Base-by-base conservation (phyloP, 1,139 yeast genomes). In the Spathaspora sp. region DNA sequence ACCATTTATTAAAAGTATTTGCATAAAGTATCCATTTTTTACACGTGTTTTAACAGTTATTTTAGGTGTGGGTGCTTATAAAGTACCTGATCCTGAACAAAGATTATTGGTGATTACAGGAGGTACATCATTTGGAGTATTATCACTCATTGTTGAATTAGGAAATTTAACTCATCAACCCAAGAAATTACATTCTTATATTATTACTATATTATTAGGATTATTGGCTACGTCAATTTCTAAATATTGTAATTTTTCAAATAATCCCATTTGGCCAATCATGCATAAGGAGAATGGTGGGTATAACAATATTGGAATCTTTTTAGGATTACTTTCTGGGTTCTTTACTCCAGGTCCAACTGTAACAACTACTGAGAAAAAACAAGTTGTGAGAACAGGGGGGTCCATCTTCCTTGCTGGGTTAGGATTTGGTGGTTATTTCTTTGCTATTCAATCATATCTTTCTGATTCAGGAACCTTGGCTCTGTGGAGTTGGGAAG, bases 181-280 rank as follows among this genome's bases (percentile, higher is more conserved):
- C 4, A 63, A 63, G 40, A 72, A 74, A 47, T 71, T 79, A 41
- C 65, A 71, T 41, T 75, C 81, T 29, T 86, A 80, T 55, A 73
- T 84, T 2, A 62, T 84, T 2, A 76, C 95, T 1, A 84, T 88
- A 60, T 65, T 82, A 0, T 56, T 87, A 25, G 99, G 99, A 18
- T 73, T 93, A 47, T 73, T 88, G 43, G 65, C 82, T 4, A 82
- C 96, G 2, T 80, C 90, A 0, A 78, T 87, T 37, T 74, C 89
- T 27, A 93, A 95, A 61, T 86, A 80, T 67, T 80, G 85, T 15
- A 80, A 76, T 59, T 87, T 80, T 67, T 83, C 97, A 5, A 91
- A 91, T 61, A 93, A 93, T 63, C 99, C 99, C 36, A 73, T 90
- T 43, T 93, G 99, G 99, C 96, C 99, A 36, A 86, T 90, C 41